Evolutionary conservation across 202 grass and related monocot genomes (phyloP), one percentile per base, ranked within the genome.

Genomic region (Elaeis oleifera): DNA sequence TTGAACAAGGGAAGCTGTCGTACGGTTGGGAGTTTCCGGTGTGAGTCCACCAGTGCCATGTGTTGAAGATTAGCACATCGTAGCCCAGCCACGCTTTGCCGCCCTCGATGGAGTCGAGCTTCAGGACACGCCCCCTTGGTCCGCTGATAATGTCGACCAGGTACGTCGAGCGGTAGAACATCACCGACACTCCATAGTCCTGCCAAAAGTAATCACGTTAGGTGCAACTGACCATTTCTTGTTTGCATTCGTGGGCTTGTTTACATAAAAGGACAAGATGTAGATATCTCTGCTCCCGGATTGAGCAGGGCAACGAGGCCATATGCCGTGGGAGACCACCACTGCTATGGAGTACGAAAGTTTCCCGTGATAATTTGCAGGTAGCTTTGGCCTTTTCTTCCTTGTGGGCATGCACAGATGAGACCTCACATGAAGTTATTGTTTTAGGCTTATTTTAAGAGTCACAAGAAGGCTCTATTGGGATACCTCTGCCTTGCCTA

Each of bases 31-130:
- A 71, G 4, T 18, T 81, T 52, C 92, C 88, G 50, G 70, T 91
- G 92, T 97, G 92, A 15, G 92, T 89, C 92, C 92, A 97, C 92
- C 92, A 97, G 54, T 97, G 92, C 88, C 92, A 91, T 0, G 88
- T 84, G 81, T 97, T 97, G 82, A 97, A 91, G 64, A 91, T 39
- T 68, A 97, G 61, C 54, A 91, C 26, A 75, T 97, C 71, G 19
- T 76, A 54, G 27, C 71, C 88, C 50, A 85, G 66, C 92, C 92
- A 97, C 18, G 88, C 74, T 16, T 75, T 58, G 66, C 88, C 88
- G 78, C 60, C 71, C 16, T 55, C 27, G 60, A 97, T 97, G 71
- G 81, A 83, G 61, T 89, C 81, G 22, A 97, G 82, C 77, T 84
- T 91, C 4, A 97, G 74, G 64, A 97, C 87, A 50, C 92, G 82